Evolutionary conservation across 169 alveolate genomes (phyloP), one percentile per base, ranked within the genome.

Genomic region (Plasmodium knowlesi): DNA sequence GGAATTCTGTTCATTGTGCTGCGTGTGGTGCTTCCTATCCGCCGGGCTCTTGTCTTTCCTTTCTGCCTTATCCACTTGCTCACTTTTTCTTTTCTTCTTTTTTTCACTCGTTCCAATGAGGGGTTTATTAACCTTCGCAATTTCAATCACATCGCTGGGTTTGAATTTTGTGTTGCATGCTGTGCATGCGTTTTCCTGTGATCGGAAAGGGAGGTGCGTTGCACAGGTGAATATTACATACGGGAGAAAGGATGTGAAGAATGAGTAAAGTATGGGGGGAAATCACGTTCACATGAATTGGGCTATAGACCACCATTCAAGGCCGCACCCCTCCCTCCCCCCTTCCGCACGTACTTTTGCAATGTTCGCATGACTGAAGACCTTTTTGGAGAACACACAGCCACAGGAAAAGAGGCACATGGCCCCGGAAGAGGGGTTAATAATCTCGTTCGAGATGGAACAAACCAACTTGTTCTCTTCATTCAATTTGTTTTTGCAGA

Each of bases 391-490:
- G 71, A 79, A 79, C 14, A 78, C 73, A 2, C 94, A 89, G 12
- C 94, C 94, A 32, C 94, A 89, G 16, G 94, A 89, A 72, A 89
- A 89, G 14, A 89, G 22, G 16, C 94, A 89, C 22, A 89, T 50
- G 9, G 82, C 94, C 41, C 94, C 94, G 5, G 83, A 53, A 9
- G 94, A 61, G 19, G 94, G 46, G 82, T 79, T 89, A n/a, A 89
- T 89, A 19, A 89, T 89, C 71, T 89, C 94, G 30, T 89, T 89
- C 19, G 94, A 89, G 70, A 89, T 79, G 50, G 81, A 57, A 53
- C 94, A 89, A 1, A 89, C 72, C 53, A 89, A 61, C 81, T 89
- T 89, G 10, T 37, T 67, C 30, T 89, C 90, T 67, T 80, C 90
- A 34, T 89, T 89, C 70, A 89, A 79, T 79, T 89, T 89, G 71